Conservation (phyloP, 345 rosid species). For the thale cress (Arabidopsis thaliana) region TAIR10.1 NC_003076.8:8445001-8445500, state of each 20-base stretch:
- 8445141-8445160: constrained; percentile 20
- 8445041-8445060: neutral
- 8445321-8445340: constrained; percentile 2
- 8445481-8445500: too few species aligned
- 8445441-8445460: too few species aligned
- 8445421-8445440: too few species aligned
- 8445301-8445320: constrained; percentile 8
- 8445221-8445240: constrained; percentile 24
- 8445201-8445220: constrained; percentile 33
- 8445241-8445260: neutral
- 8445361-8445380: too few species aligned
- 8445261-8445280: neutral
- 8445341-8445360: neutral
- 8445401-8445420: too few species aligned
- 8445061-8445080: constrained; percentile 33
- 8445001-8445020: neutral
- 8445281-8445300: constrained; percentile 1
- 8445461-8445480: too few species aligned
- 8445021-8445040: neutral
- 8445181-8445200: neutral
- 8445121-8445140: constrained; percentile 15
- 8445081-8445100: constrained; percentile 29
- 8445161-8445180: constrained; percentile 20
- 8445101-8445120: neutral
- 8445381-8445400: too few species aligned